A percentile compares a stretch with the other conserved stretches of the same genome.
phyloP scores from a whole-genome alignment of 805 yeast genomes.

The Candida wancherniae region DNA sequence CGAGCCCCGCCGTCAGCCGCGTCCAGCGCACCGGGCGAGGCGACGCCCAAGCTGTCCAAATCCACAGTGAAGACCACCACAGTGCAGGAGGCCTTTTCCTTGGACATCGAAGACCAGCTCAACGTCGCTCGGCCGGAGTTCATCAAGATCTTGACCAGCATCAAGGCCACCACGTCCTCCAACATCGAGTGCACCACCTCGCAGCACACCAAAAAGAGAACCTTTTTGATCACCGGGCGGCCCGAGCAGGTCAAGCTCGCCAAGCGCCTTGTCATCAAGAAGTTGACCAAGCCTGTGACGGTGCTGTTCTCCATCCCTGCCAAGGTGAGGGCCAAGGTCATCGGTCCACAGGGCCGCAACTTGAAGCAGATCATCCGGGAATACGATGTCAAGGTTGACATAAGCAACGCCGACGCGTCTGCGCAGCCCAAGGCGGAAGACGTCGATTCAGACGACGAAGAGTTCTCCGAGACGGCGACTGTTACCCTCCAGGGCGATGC shows the following conservation, averaged over 20 bases:
- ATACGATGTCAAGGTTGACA: constrained; percentile 66
- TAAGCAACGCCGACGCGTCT: constrained; percentile 40
- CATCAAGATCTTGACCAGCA: constrained; percentile 56
- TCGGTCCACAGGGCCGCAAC: constrained; percentile 82
- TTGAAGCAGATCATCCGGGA: constrained; percentile 73
- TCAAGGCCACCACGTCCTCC: constrained; percentile 58
- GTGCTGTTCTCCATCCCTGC: constrained; percentile 67
- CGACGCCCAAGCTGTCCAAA: constrained; percentile 2
- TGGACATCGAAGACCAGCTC: constrained; percentile 65
- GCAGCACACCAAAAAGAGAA: constrained; percentile 67
- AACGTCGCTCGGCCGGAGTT: constrained; percentile 61
- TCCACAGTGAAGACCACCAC: constrained; percentile 45
- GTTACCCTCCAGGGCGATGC: constrained; percentile 77
- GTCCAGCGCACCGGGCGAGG: constrained; percentile 7
- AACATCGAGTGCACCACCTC: constrained; percentile 81
- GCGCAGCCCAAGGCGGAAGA: constrained; percentile 20
- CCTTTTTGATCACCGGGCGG: constrained; percentile 76
- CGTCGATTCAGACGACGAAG: constrained; percentile 49
- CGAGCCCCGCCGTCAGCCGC: constrained; percentile 19
- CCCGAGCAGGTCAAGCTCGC: constrained; percentile 63
- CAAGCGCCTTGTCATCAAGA: constrained; percentile 68
- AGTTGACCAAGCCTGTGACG: constrained; percentile 69
- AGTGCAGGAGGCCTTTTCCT: constrained; percentile 74
- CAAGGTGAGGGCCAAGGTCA: constrained; percentile 67
- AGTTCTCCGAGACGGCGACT: constrained; percentile 53